Percentiles rank a stretch among this genome's conserved stretches.
Conservation (phyloP, 2,329 filamentous ascomycete genomes). For the Cladophialophora exuberans region DNA sequence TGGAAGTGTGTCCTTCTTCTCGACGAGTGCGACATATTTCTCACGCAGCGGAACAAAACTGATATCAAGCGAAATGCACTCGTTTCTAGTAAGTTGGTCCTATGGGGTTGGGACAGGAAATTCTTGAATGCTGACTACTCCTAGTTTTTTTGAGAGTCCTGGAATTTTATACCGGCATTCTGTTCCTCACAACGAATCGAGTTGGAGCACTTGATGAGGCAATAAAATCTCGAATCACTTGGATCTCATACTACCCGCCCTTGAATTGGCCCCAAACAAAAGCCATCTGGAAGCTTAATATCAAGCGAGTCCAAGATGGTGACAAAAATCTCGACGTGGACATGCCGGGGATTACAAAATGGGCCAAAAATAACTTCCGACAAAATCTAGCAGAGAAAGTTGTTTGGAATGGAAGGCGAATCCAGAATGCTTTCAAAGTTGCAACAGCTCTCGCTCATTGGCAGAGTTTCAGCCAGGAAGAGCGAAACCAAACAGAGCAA, state of each 20-base stretch:
- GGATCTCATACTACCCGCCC: conserved; percentile 47
- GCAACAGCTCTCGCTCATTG: conserved; percentile 40
- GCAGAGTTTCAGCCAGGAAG: conserved; percentile 18
- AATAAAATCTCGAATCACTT: conserved; percentile 48
- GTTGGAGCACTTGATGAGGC: neutral
- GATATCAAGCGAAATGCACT: conserved; percentile 32
- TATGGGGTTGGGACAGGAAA: neutral
- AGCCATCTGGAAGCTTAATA: conserved; percentile 34
- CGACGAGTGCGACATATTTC: conserved; percentile 7
- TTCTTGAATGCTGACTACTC: neutral
- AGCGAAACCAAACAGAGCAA: neutral
- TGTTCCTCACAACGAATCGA: neutral
- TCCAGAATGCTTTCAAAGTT: conserved; percentile 43
- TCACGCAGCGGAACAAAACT: conserved; percentile 18
- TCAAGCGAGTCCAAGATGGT: conserved; percentile 21
- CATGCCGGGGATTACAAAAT: neutral
- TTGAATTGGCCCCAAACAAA: conserved; percentile 27
- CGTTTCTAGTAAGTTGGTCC: neutral
- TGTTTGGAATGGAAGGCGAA: conserved; percentile 43
- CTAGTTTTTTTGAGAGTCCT: neutral
- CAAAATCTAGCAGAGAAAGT: conserved; percentile 23
- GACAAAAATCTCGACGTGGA: conserved; percentile 6
- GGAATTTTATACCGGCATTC: neutral
- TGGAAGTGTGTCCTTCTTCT: conserved; percentile 33
- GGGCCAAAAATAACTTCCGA: conserved; percentile 1